Percentiles rank a stretch among this genome's conserved stretches.
phyloP scores from a whole-genome alignment of 352 stramenopile species.

The Globisporangium acanthophoron region DNA sequence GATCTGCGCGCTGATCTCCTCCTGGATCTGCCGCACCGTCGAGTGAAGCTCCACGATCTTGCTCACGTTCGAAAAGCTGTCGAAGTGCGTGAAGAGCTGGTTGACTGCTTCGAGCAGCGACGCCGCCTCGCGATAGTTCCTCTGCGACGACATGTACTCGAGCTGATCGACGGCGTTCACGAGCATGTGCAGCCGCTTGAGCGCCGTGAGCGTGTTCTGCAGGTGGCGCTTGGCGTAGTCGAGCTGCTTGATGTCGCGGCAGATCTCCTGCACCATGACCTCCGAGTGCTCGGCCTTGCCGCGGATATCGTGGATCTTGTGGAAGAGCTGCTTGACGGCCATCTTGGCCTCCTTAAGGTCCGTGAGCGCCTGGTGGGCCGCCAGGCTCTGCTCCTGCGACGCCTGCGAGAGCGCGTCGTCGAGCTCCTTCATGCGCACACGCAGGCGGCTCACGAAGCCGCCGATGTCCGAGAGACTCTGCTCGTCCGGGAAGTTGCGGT shows the following conservation, averaged over 20 bases:
- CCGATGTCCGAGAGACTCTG: slow-evolving; percentile 73
- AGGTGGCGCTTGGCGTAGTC: slow-evolving; percentile 98
- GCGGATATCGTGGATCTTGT: slow-evolving; percentile 92
- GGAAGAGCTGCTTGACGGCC: slow-evolving; percentile 86
- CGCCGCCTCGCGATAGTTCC: slow-evolving; percentile 93
- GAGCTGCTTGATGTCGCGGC: slow-evolving; percentile 97
- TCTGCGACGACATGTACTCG: slow-evolving; percentile 71
- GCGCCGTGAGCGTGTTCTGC: slow-evolving; percentile 91
- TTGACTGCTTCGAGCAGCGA: slow-evolving; percentile 96
- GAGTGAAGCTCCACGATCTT: slow-evolving; percentile 93
- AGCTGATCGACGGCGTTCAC: slow-evolving; percentile 95
- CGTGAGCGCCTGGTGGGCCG: slow-evolving; percentile 67
- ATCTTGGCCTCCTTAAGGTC: slow-evolving; percentile 82
- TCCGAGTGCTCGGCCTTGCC: slow-evolving; percentile 94
- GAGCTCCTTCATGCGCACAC: slow-evolving; percentile 73
- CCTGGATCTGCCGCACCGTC: slow-evolving; percentile 88
- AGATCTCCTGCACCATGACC: slow-evolving; percentile 97
- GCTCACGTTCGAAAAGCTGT: slow-evolving; percentile 89
- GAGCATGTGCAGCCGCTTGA: slow-evolving; percentile 98
- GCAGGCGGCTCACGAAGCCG: slow-evolving; percentile 76
- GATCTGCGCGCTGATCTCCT: slow-evolving; percentile 84
- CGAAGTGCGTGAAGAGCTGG: slow-evolving; percentile 96
- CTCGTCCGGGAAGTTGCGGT: slow-evolving; percentile 90
- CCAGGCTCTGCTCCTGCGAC: slow-evolving; percentile 73
- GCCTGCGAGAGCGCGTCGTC: slow-evolving; percentile 76